These are phyloP conservation scores for Aspergillus asperescens DNA, from an alignment of 495 filamentous ascomycete genomes.

Conservation along the genomic window DNA sequence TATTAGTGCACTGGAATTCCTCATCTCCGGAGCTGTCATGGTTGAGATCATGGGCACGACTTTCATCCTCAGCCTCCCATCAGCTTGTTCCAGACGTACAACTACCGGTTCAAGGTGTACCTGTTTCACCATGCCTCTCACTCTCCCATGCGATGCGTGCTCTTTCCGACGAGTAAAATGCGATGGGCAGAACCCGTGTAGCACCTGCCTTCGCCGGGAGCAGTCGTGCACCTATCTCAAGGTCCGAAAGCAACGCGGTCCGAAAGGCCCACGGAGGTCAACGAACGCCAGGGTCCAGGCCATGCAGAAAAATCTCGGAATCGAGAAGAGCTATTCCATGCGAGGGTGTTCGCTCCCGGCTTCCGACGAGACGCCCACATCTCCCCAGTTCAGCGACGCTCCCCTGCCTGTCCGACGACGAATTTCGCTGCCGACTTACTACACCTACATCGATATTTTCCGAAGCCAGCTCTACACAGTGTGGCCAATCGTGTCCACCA, in stretches of 20 bases:
- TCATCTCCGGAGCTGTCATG: background rate
- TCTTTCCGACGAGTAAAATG: constrained; percentile 11
- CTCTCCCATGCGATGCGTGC: constrained; percentile 10
- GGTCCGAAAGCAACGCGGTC: constrained; percentile 12
- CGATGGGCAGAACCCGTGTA: constrained; percentile 11
- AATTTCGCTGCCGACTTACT: constrained; percentile 10
- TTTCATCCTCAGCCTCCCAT: too few species aligned
- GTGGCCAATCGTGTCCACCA: constrained; percentile 13
- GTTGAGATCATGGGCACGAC: background rate
- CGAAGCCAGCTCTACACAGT: constrained; percentile 10
- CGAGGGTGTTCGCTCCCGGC: background rate
- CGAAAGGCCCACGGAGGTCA: constrained; percentile 7
- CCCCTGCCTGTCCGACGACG: background rate
- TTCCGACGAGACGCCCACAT: background rate
- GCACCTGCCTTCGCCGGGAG: constrained; percentile 7
- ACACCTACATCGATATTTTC: constrained; percentile 12
- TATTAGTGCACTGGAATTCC: constrained; percentile 3
- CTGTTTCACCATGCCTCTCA: constrained; percentile 5
- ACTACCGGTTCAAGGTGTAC: background rate
- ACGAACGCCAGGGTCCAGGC: constrained; percentile 7
- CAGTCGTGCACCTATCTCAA: constrained; percentile 12
- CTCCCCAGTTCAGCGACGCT: background rate
- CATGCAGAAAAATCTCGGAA: constrained; percentile 7
- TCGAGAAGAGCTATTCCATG: constrained; percentile 6
- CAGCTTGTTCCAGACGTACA: background rate